phyloP scores from a whole-genome alignment of 371 early-diverging fungal genomes.

The Actinomortierella ambigua region DNA sequence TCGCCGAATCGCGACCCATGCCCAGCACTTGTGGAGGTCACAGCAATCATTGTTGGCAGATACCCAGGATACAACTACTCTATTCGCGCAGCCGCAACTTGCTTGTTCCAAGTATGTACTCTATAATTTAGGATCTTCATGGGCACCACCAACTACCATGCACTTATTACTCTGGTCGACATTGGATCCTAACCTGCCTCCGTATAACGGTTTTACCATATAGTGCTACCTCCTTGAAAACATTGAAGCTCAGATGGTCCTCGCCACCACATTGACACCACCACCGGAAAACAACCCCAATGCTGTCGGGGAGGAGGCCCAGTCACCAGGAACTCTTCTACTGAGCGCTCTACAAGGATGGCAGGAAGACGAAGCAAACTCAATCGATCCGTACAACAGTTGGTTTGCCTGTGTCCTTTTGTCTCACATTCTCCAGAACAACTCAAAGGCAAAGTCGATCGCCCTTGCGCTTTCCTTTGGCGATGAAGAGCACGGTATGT shows the following conservation, averaged over 20 bases:
- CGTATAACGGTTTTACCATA: neutral
- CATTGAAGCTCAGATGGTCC: constrained; percentile 82
- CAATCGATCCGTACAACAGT: constrained; percentile 78
- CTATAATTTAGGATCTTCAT: neutral
- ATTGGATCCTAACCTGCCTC: neutral
- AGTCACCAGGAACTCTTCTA: constrained; percentile 86
- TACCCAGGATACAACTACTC: constrained; percentile 57
- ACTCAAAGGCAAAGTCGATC: constrained; percentile 74
- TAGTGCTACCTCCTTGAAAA: constrained; percentile 78
- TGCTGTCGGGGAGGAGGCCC: constrained; percentile 62
- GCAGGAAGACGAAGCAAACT: constrained; percentile 53
- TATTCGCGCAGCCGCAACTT: constrained; percentile 77
- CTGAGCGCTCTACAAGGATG: constrained; percentile 79
- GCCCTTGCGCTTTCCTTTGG: constrained; percentile 77
- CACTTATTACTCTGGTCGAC: neutral
- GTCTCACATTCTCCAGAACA: constrained; percentile 75
- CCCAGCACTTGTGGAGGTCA: constrained; percentile 65
- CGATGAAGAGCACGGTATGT: constrained; percentile 64
- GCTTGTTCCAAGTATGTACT: constrained; percentile 63
- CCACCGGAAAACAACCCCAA: constrained; percentile 74
- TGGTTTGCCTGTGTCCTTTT: constrained; percentile 91
- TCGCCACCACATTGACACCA: constrained; percentile 84
- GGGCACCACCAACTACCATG: neutral
- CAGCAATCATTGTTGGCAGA: constrained; percentile 61
- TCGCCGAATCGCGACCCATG: constrained; percentile 40